phyloP scores from a whole-genome alignment of 352 stramenopile species.

The Globisporangium rhizosaccharum region DNA sequence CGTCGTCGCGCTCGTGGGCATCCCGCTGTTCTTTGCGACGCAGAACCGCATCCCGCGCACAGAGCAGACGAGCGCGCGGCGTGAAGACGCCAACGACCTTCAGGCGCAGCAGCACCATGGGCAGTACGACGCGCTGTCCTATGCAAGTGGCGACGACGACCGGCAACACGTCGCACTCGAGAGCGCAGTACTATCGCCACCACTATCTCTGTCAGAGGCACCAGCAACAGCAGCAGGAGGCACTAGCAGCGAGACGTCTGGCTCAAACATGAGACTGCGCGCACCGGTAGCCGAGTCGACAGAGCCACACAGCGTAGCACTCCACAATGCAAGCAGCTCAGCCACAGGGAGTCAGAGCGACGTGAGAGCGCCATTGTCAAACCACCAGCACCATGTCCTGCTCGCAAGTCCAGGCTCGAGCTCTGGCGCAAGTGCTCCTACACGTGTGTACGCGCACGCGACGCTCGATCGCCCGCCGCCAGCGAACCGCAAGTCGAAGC shows the following conservation, averaged over 20 bases:
- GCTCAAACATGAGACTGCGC: background rate
- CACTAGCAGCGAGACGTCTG: no score
- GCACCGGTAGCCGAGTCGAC: background rate
- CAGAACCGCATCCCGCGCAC: slow-evolving; percentile 37
- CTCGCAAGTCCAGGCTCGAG: background rate
- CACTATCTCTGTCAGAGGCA: background rate
- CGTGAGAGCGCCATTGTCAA: background rate
- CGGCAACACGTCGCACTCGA: background rate
- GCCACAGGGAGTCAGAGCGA: no score
- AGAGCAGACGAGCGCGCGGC: slow-evolving; percentile 43
- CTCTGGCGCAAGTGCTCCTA: background rate
- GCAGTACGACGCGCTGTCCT: background rate
- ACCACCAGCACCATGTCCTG: background rate
- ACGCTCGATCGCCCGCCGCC: slow-evolving; percentile 10
- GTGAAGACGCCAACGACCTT: slow-evolving; percentile 7
- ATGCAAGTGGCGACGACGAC: background rate
- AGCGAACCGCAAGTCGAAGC: slow-evolving; percentile 17
- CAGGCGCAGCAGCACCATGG: background rate
- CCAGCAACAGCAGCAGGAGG: background rate
- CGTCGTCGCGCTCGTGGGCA: slow-evolving; percentile 47
- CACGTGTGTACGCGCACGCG: slow-evolving; percentile 2
- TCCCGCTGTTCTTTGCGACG: slow-evolving; percentile 68
- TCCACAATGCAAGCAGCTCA: background rate
- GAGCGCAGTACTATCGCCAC: background rate
- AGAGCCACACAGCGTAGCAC: background rate